Evolutionary conservation across 345 rosid species (phyloP), one percentile per base, ranked within the genome.

Genomic region (Linum lewisii): DNA sequence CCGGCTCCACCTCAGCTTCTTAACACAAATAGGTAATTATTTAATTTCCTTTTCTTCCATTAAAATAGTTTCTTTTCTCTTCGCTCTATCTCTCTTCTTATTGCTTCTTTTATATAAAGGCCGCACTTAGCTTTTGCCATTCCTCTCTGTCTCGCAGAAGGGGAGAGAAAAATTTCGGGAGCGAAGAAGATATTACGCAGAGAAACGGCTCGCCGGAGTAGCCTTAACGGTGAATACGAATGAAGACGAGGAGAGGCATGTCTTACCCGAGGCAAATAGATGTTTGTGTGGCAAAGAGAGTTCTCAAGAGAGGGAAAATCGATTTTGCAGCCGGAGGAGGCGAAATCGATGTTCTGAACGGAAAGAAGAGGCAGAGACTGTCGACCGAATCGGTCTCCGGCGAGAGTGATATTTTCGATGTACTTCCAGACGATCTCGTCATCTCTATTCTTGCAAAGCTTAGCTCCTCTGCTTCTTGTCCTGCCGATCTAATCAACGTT

Each of bases 351-450:
- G 18, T 11, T 42, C 56, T 20, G 22, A 13, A 3, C 25, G 56
- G 56, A 52, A 52, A 52, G 24, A 52, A 52, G 24, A 24, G 77
- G 23, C 80, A 55, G 7, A 61, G 82, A 45, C 19, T 74, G 20
- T 62, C 67, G 57, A 73, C 73, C 60, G 77, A 59, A 16, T 25
- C 5, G 25, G 24, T 19, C 24, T 49, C 58, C 10, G 51, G 64
- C 20, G 61, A 59, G 11, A 32, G 54, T 37, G 90, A 88, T 66
- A 71, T 79, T 22, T 76, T 91, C 16, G 92, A 88, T 63, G 54
- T 73, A 18, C 73, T 91, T 11, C 96, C 98, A 0, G 96, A 91
- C 53, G 98, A 91, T 76, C 84, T 91, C 69, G 84, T 91, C 58
- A 63, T 79, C 36, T 76, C 65, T 50, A 84, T 91, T 32, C 82